Evolutionary conservation across 306 rosid genomes (phyloP).

Genomic region (Fagus sylvatica): DNA sequence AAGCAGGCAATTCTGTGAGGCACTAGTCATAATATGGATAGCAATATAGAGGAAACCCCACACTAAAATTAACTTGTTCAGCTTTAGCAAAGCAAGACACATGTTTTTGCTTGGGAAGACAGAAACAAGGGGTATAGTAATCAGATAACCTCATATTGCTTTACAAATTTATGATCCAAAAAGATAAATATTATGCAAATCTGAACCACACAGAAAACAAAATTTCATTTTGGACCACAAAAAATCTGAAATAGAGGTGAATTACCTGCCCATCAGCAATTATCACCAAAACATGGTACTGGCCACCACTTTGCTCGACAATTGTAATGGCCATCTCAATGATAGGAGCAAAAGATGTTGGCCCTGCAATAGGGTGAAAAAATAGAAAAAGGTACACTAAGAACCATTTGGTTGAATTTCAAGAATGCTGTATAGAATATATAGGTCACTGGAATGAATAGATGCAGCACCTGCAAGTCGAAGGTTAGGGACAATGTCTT

Average conservation of each 20-base stretch:
- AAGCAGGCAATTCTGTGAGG: constrained; percentile 10
- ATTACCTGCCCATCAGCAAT: constrained; percentile 96
- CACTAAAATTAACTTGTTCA: not conserved
- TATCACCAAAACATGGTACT: constrained; percentile 85
- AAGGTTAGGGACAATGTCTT: constrained; percentile 71
- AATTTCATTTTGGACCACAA: not conserved
- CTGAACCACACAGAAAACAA: not conserved
- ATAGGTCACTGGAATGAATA: not conserved
- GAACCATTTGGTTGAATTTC: not conserved
- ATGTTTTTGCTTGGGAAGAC: not conserved
- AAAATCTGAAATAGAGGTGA: constrained; percentile 1
- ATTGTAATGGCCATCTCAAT: constrained; percentile 88
- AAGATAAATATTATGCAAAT: not conserved
- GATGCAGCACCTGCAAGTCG: constrained; percentile 63
- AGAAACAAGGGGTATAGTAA: not conserved
- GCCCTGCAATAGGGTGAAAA: constrained; percentile 51
- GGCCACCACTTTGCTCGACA: constrained; percentile 88
- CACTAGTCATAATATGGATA: constrained; percentile 1
- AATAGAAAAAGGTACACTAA: constrained; percentile 1
- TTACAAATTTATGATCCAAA: not conserved
- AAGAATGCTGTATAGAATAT: constrained; percentile 6
- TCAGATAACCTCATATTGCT: not conserved
- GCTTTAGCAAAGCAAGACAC: not conserved
- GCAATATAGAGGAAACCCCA: not conserved
- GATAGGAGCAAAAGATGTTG: constrained; percentile 90